Conservation (phyloP, 345 rosid species). For the Dipteronia sinensis region DNA sequence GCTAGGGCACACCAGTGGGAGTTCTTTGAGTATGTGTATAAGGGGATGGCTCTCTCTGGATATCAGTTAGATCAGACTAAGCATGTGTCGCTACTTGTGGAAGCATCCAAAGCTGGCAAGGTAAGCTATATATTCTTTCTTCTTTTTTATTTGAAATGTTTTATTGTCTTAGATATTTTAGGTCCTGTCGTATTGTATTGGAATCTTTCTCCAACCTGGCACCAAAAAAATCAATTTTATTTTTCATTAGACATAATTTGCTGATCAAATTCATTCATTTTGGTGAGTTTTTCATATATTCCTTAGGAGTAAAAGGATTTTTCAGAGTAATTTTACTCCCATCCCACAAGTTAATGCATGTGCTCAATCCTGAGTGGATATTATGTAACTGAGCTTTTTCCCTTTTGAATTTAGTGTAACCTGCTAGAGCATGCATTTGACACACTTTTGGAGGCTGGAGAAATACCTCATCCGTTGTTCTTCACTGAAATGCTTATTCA, state of each 20-base stretch:
- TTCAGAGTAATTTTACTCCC: background rate
- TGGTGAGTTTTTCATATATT: background rate
- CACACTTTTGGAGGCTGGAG: constrained; percentile 74
- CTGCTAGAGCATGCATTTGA: constrained; percentile 90
- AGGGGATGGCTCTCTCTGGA: constrained; percentile 71
- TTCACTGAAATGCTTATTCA: constrained; percentile 76
- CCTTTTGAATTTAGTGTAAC: constrained; percentile 54
- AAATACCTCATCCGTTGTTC: constrained; percentile 60
- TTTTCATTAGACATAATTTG: background rate
- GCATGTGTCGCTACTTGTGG: constrained; percentile 55
- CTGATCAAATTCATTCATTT: background rate
- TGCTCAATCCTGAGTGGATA: constrained; percentile 6
- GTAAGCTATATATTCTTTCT: constrained; percentile 39
- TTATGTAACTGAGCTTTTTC: constrained; percentile 11
- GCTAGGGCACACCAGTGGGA: constrained; percentile 88
- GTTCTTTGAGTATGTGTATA: constrained; percentile 83
- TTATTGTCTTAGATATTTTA: background rate
- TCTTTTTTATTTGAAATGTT: background rate
- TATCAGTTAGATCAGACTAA: constrained; percentile 71
- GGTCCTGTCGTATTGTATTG: background rate
- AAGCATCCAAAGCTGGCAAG: constrained; percentile 89
- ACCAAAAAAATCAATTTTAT: background rate
- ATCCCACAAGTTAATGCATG: background rate
- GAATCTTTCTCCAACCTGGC: background rate
- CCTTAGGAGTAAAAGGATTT: too few species aligned